Conservation (phyloP, 192 early-diverging fungal genomes). For the Geosiphon pyriformis region DNA sequence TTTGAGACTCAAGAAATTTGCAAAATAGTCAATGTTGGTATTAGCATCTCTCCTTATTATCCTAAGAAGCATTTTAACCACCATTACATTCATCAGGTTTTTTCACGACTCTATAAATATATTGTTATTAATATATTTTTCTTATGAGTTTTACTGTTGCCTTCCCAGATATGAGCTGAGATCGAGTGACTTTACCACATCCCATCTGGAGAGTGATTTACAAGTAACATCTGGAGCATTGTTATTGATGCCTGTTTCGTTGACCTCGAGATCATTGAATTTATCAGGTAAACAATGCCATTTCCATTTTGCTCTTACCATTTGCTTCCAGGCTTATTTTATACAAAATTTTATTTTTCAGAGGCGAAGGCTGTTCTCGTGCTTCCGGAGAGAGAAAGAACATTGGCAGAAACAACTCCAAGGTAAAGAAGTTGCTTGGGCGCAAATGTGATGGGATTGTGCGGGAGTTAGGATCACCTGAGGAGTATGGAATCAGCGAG, state of each 20-base stretch:
- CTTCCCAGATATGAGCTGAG: slow-evolving; percentile 23
- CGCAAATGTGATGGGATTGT: slow-evolving; percentile 22
- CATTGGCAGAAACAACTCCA: slow-evolving; percentile 4
- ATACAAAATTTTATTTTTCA: slow-evolving; percentile 10
- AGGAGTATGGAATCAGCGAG: slow-evolving; percentile 20
- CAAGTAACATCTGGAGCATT: slow-evolving; percentile 22
- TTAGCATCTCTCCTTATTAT: slow-evolving; percentile 16
- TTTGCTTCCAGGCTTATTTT: neutral
- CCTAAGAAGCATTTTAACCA: slow-evolving; percentile 12
- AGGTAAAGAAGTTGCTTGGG: slow-evolving; percentile 11
- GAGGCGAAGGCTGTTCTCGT: slow-evolving; percentile 22
- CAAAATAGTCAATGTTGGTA: slow-evolving; percentile 1
- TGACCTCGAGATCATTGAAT: slow-evolving; percentile 12
- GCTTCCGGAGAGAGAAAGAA: slow-evolving; percentile 16
- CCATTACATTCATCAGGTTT: slow-evolving; percentile 18
- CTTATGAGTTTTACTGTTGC: neutral
- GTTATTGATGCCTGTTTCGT: slow-evolving; percentile 10
- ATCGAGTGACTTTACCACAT: neutral
- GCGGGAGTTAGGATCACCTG: slow-evolving; percentile 19
- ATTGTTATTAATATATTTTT: neutral
- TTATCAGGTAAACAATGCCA: slow-evolving; percentile 9
- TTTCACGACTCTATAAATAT: slow-evolving; percentile 14
- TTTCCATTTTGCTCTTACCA: neutral
- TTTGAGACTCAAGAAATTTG: slow-evolving; percentile 6
- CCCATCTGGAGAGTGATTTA: slow-evolving; percentile 21